A percentile compares a stretch with the other conserved stretches of the same genome.
These are phyloP conservation scores for Colletotrichum tofieldiae DNA, from an alignment of 2,329 filamentous ascomycete genomes.

Conservation along the genomic window DNA sequence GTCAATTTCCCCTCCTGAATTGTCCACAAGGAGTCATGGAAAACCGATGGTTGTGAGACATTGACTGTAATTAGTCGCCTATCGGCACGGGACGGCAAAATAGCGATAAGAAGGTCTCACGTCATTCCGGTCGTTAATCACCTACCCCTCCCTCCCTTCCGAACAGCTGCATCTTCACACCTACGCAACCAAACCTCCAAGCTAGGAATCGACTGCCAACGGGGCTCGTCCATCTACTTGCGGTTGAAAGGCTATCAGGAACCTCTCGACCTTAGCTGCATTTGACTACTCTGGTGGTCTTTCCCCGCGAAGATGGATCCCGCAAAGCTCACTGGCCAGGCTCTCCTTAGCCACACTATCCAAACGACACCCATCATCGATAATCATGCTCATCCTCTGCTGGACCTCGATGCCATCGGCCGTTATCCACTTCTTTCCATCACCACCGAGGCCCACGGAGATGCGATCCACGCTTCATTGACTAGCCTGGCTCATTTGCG, in stretches of 20 bases:
- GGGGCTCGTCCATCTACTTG: constrained; percentile 23
- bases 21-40: constrained; percentile 9
- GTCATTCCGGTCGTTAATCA: constrained; percentile 30
- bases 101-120: constrained; percentile 38
- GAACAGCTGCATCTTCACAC: constrained; percentile 19
- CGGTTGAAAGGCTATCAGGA: constrained; percentile 27
- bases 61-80: not conserved
- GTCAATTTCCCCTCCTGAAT: not conserved
- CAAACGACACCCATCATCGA: constrained; percentile 77
- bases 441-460: constrained; percentile 80
- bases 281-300: constrained; percentile 25
- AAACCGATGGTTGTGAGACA: constrained; percentile 24
- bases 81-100: constrained; percentile 4
- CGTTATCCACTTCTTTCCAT: constrained; percentile 71
- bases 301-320: constrained; percentile 42
- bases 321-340: constrained; percentile 44
- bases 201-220: not conserved
- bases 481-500: constrained; percentile 79
- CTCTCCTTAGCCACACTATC: constrained; percentile 58
- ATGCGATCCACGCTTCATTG: constrained; percentile 74
- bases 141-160: constrained; percentile 26
- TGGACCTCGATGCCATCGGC: constrained; percentile 65
- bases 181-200: constrained; percentile 11
- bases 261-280: not conserved
- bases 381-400: constrained; percentile 80